phyloP scores from a whole-genome alignment of 768 basidiomycete species.

The Hemileccinum rubropunctum region DNA sequence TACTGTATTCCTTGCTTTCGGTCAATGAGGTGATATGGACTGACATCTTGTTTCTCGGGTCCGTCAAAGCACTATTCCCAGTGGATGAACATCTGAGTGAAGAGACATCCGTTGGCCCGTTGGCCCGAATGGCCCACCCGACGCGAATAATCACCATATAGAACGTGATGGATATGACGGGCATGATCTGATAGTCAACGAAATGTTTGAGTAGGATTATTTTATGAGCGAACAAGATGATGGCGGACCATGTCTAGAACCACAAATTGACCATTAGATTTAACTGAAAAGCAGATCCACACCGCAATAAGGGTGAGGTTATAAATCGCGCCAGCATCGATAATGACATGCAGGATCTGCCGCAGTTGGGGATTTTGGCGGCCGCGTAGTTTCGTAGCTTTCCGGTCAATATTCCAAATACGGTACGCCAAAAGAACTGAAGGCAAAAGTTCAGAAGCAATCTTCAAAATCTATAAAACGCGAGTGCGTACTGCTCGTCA shows the following conservation, averaged over 20 bases:
- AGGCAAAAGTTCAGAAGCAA: background rate
- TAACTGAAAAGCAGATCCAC: conserved; percentile 26
- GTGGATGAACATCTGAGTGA: background rate
- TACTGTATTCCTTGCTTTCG: background rate
- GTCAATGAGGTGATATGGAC: background rate
- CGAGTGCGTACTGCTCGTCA: conserved; percentile 23
- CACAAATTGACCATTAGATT: conserved; percentile 30
- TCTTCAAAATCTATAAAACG: no score
- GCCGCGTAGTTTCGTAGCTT: conserved; percentile 15
- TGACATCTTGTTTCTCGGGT: background rate
- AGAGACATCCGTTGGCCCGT: background rate
- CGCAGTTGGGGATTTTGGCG: background rate
- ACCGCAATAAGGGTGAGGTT: conserved; percentile 33
- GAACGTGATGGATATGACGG: conserved; percentile 15
- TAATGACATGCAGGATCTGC: conserved; percentile 21
- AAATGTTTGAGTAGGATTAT: background rate
- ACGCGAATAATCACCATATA: conserved; percentile 19
- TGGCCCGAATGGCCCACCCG: background rate
- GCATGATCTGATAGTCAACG: conserved; percentile 2
- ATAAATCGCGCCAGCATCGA: conserved; percentile 37
- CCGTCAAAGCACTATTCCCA: background rate
- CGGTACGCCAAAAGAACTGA: conserved; percentile 23
- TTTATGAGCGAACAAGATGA: no score
- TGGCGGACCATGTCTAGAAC: conserved; percentile 32
- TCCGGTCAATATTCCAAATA: conserved; percentile 26